phyloP scores from a whole-genome alignment of 176 grass and related monocot species.

The Triticum timopheevii region DNA sequence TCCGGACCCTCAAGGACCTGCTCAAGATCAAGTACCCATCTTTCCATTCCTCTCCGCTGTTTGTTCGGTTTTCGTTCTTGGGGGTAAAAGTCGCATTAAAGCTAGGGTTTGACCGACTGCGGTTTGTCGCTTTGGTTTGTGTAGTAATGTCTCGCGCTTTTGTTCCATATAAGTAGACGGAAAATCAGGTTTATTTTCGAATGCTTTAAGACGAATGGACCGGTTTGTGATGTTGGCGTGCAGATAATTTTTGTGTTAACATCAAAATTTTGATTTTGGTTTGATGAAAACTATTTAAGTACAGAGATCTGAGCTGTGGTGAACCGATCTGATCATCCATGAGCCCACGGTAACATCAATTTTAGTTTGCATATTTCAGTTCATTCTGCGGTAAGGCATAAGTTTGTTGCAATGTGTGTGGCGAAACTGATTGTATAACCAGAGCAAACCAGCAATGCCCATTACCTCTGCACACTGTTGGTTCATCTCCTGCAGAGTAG shows the following conservation, averaged over 20 bases:
- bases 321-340: neutral
- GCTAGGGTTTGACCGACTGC: neutral
- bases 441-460: constrained; percentile 2
- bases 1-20: constrained; percentile 73
- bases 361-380: neutral
- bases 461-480: neutral
- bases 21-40: constrained; percentile 63
- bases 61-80: neutral
- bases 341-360: neutral
- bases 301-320: neutral
- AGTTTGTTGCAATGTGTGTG: neutral
- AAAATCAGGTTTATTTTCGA: neutral
- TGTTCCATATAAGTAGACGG: neutral
- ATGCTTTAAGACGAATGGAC: neutral
- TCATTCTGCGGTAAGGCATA: neutral
- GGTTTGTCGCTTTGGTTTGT: constrained; percentile 8
- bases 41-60: neutral
- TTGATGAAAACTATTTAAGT: neutral
- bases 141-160: neutral
- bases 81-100: neutral
- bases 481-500: neutral
- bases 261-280: constrained; percentile 1
- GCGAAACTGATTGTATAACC: neutral
- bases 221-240: neutral
- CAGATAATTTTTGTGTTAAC: neutral